Percentiles rank a stretch among this genome's conserved stretches.
These are phyloP conservation scores for Pholiota adiposa DNA, from an alignment of 1,284 basidiomycete species.

Conservation along the genomic window DNA sequence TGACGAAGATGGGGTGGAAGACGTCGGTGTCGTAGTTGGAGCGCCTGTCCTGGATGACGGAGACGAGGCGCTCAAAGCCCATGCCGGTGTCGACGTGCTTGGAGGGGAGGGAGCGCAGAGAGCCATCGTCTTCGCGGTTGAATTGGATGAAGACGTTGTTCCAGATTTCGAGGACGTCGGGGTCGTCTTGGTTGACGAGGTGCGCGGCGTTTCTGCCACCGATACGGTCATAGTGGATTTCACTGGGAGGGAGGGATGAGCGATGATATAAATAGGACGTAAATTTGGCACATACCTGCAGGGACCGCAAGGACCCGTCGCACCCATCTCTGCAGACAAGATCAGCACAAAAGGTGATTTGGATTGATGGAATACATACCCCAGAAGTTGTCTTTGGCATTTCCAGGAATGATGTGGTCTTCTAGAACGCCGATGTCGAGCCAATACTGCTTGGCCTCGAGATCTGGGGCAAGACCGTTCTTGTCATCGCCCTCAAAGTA, in stretches of 20 bases:
- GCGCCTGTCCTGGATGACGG: slow-evolving; percentile 86
- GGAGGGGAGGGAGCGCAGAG: slow-evolving; percentile 81
- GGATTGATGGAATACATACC: slow-evolving; percentile 53
- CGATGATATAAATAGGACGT: slow-evolving; percentile 9
- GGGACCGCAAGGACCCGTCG: slow-evolving; percentile 96
- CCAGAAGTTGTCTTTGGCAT: slow-evolving; percentile 99
- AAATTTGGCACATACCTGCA: slow-evolving; percentile 65
- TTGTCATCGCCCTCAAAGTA: slow-evolving; percentile 95
- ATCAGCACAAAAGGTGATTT: slow-evolving; percentile 5
- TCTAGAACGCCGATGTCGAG: slow-evolving; percentile 85
- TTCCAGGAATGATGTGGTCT: slow-evolving; percentile 91
- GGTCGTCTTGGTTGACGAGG: slow-evolving; percentile 95
- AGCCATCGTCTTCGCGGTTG: slow-evolving; percentile 92
- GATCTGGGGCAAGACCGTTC: slow-evolving; percentile 88
- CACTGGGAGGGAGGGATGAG: slow-evolving; percentile 50
- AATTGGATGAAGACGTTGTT: slow-evolving; percentile 99
- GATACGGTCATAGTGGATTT: slow-evolving; percentile 97
- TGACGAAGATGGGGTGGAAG: slow-evolving; percentile 88
- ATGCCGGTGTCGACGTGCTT: slow-evolving; percentile 99
- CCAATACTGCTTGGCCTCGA: slow-evolving; percentile 90
- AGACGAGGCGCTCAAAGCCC: slow-evolving; percentile 98
- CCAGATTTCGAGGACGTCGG: slow-evolving; percentile 98
- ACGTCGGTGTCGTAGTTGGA: slow-evolving; percentile 99
- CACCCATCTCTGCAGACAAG: slow-evolving; percentile 85
- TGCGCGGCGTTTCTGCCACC: slow-evolving; percentile 91